A percentile compares a stretch with the other conserved stretches of the same genome.
Evolutionary conservation across 2,329 filamentous ascomycete genomes (phyloP).

Genomic region (Lecanicillium sp.): DNA sequence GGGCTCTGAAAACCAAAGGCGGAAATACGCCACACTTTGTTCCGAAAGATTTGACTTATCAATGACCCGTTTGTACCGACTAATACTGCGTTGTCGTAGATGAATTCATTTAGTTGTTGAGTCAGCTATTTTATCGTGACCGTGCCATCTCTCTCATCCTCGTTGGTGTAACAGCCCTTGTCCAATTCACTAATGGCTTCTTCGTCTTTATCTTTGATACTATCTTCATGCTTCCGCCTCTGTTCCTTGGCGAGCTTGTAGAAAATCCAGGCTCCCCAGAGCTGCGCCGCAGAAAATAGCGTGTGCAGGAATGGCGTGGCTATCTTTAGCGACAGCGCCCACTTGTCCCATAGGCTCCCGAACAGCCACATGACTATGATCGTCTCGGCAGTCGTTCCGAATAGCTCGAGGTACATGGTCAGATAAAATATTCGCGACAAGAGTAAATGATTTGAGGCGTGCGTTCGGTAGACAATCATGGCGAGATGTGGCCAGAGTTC

Average conservation of each 20-base stretch:
- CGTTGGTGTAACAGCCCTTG: too few species aligned
- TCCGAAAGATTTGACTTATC: too few species aligned
- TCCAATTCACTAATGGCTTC: too few species aligned
- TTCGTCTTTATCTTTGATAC: not conserved
- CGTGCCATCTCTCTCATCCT: not conserved
- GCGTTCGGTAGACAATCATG: slow-evolving; percentile 8
- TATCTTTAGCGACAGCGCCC: slow-evolving; percentile 6
- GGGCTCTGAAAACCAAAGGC: too few species aligned
- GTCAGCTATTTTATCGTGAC: too few species aligned
- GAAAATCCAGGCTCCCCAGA: slow-evolving; percentile 9
- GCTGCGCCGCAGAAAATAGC: slow-evolving; percentile 7
- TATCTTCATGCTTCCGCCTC: too few species aligned
- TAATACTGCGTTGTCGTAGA: too few species aligned
- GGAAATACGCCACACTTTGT: too few species aligned
- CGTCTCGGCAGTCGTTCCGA: slow-evolving; percentile 6
- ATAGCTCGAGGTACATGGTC: slow-evolving; percentile 4
- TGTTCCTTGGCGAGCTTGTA: slow-evolving; percentile 8
- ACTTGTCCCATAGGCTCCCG: slow-evolving; percentile 8
- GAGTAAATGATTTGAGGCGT: slow-evolving; percentile 4
- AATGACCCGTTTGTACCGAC: too few species aligned
- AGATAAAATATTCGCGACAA: slow-evolving; percentile 6
- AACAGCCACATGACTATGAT: slow-evolving; percentile 9
- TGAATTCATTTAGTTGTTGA: too few species aligned
- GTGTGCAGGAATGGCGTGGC: slow-evolving; percentile 7
- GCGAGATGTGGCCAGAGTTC: slow-evolving; percentile 10